phyloP scores from a whole-genome alignment of 805 yeast genomes.

The Yamadazyma akitaensis region DNA sequence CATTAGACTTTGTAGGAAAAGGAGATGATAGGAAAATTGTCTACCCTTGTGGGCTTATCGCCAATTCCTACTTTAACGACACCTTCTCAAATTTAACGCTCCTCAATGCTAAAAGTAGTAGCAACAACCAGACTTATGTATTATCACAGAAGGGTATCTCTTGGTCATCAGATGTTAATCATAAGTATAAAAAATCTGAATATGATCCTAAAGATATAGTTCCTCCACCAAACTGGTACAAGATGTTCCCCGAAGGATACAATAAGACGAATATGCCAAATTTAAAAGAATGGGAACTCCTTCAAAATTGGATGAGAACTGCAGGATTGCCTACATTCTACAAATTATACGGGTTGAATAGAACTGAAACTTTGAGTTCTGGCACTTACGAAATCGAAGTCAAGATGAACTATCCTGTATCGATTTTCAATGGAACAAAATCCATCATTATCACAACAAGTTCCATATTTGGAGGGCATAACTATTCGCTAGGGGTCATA shows the following conservation, averaged over 20 bases:
- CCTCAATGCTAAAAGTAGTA: constrained; percentile 42
- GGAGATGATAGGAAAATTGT: constrained; percentile 41
- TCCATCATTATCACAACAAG: constrained; percentile 77
- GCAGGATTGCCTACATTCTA: constrained; percentile 89
- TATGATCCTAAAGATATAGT: constrained; percentile 69
- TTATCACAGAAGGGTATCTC: constrained; percentile 64
- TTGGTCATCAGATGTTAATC: constrained; percentile 73
- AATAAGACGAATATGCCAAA: constrained; percentile 79
- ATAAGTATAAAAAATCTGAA: constrained; percentile 65
- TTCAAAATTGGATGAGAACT: constrained; percentile 98
- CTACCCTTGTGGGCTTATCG: constrained; percentile 95
- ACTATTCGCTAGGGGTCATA: constrained; percentile 78
- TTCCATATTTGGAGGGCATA: constrained; percentile 83
- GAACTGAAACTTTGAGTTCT: constrained; percentile 46
- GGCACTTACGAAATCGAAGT: constrained; percentile 73
- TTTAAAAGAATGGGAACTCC: constrained; percentile 70
- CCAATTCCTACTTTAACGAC: constrained; percentile 90
- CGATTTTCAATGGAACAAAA: constrained; percentile 85
- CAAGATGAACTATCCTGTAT: constrained; percentile 77
- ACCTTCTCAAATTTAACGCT: constrained; percentile 58
- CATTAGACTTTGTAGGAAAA: constrained; percentile 36
- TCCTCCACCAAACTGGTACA: constrained; percentile 93
- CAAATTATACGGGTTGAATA: constrained; percentile 77
- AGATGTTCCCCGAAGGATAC: constrained; percentile 81
- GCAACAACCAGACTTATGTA: constrained; percentile 40